Percentiles rank a stretch among this genome's conserved stretches.
Conservation (phyloP, 2,329 filamentous ascomycete genomes). For the Talaromyces sp. region DNA sequence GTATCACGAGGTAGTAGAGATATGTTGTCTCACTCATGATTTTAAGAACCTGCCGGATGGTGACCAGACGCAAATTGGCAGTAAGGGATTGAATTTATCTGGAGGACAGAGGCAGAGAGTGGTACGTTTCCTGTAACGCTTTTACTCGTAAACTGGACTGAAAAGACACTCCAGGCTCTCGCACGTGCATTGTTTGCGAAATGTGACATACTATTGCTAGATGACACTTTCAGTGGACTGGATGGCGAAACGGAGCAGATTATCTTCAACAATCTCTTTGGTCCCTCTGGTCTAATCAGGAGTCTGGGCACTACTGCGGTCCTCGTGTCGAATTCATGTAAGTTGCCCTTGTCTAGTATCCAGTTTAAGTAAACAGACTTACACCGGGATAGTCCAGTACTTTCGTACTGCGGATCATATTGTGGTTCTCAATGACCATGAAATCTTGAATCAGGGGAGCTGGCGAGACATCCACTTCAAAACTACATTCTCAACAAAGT, state of each 20-base stretch:
- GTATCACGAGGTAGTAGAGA: conserved; percentile 3
- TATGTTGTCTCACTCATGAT: conserved; percentile 38
- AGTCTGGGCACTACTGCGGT: conserved; percentile 8
- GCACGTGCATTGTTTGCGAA: conserved; percentile 53
- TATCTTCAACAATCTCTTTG: conserved; percentile 17
- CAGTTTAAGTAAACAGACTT: not conserved
- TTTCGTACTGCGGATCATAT: conserved; percentile 5
- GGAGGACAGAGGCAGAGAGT: conserved; percentile 55
- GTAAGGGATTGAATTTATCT: conserved; percentile 52
- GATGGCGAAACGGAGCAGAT: conserved; percentile 17
- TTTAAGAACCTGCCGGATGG: conserved; percentile 40
- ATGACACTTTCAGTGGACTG: conserved; percentile 20
- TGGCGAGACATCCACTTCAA: conserved; percentile 4
- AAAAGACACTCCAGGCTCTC: conserved; percentile 3
- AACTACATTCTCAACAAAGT: not conserved
- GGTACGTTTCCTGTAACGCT: conserved; percentile 28
- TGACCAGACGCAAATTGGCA: conserved; percentile 50
- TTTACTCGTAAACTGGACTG: not conserved
- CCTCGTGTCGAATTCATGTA: conserved; percentile 9
- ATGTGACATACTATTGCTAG: conserved; percentile 18
- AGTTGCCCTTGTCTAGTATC: not conserved
- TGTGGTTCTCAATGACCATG: not conserved
- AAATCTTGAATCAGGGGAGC: conserved; percentile 8
- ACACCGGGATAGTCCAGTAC: not conserved
- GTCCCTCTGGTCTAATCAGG: conserved; percentile 9